A percentile compares a stretch with the other conserved stretches of the same genome.
phyloP scores from a whole-genome alignment of 164 flowering plant species.

The Vitis riparia region DNA sequence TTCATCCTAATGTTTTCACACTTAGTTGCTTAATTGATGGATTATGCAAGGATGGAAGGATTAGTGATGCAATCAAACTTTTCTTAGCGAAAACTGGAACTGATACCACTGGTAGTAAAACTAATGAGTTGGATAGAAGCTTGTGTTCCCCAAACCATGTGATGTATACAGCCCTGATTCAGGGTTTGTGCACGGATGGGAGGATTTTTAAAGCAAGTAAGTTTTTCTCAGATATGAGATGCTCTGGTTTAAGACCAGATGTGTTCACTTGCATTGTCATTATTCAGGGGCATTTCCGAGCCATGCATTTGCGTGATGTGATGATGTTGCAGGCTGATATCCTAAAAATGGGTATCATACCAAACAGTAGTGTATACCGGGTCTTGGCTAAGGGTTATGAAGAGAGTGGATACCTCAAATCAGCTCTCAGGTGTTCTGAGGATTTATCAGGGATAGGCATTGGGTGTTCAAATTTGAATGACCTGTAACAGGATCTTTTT shows the following conservation, averaged over 20 bases:
- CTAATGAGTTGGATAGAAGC: constrained; percentile 6
- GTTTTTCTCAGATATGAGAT: constrained; percentile 66
- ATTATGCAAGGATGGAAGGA: constrained; percentile 62
- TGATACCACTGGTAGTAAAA: constrained; percentile 4
- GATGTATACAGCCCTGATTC: constrained; percentile 51
- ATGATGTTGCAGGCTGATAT: constrained; percentile 73
- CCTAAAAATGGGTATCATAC: constrained; percentile 59
- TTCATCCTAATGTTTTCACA: constrained; percentile 53
- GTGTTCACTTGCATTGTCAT: constrained; percentile 34
- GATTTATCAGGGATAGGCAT: constrained; percentile 1
- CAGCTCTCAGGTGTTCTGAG: constrained; percentile 31
- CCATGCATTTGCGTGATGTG: constrained; percentile 34
- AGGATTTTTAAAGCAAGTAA: constrained; percentile 52
- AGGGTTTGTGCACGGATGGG: constrained; percentile 59
- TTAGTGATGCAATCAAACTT: constrained; percentile 44
- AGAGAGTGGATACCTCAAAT: constrained; percentile 32
- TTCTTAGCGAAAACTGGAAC: constrained; percentile 35
- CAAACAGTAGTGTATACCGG: constrained; percentile 24
- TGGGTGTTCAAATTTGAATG: background rate
- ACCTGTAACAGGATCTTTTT: background rate
- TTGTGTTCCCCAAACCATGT: constrained; percentile 35
- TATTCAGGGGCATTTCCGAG: constrained; percentile 41
- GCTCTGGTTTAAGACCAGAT: constrained; percentile 45
- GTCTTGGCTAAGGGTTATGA: constrained; percentile 33
- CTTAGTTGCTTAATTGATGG: constrained; percentile 63